These are phyloP conservation scores for Trypanosoma grayi DNA, from an alignment of 208 protist species.

Conservation along the genomic window DNA sequence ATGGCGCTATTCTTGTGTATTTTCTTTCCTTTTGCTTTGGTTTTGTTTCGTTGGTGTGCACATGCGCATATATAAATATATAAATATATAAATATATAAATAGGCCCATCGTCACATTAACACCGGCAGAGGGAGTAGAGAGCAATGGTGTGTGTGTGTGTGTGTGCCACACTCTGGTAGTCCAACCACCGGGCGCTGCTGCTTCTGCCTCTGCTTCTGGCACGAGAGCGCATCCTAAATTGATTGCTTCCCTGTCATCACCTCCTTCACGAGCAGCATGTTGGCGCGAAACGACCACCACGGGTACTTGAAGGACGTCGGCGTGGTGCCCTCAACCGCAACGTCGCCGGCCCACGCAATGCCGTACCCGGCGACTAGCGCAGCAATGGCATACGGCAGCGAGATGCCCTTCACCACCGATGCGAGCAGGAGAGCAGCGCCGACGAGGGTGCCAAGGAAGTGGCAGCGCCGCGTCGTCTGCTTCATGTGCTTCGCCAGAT, in stretches of 20 bases:
- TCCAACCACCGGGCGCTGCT: too few relatives aligned
- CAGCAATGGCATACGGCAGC: background rate
- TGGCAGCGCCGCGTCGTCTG: slow-evolving; percentile 44
- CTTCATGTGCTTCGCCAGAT: slow-evolving; percentile 57
- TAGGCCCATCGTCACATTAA: background rate
- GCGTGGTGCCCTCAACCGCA: slow-evolving; percentile 33
- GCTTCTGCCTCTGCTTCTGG: background rate
- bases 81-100: slow-evolving; percentile 16
- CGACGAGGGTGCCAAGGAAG: slow-evolving; percentile 33
- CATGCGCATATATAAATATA: background rate
- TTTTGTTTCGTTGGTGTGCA: background rate
- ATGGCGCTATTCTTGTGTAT: too few relatives aligned
- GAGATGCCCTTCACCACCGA: slow-evolving; percentile 6
- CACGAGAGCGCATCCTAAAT: slow-evolving; percentile 22
- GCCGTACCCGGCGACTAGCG: slow-evolving; percentile 23
- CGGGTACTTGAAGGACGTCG: slow-evolving; percentile 50
- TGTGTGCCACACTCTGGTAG: too few relatives aligned
- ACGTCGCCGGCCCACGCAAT: slow-evolving; percentile 46
- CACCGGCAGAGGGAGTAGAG: background rate
- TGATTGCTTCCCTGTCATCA: slow-evolving; percentile 41
- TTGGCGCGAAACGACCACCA: slow-evolving; percentile 51
- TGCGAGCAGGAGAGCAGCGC: slow-evolving; percentile 4
- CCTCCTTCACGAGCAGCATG: slow-evolving; percentile 46
- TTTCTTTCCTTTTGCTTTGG: background rate
- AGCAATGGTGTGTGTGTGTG: background rate